A percentile compares a stretch with the other conserved stretches of the same genome.
These are phyloP conservation scores for Trichoderma orchidacearum DNA, from an alignment of 495 filamentous ascomycete genomes.

Conservation along the genomic window DNA sequence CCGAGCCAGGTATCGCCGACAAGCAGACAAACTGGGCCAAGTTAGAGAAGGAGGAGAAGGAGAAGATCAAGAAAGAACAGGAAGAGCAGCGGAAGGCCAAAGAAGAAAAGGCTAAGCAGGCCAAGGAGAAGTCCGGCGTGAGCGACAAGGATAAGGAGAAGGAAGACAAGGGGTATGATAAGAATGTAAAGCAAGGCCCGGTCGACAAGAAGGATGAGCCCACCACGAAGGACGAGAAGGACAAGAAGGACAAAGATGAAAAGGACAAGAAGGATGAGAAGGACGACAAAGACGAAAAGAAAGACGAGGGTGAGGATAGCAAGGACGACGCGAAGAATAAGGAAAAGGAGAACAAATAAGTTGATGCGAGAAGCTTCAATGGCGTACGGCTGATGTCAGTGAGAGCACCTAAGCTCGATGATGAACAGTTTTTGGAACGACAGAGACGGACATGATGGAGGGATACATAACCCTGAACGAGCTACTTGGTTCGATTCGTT, in stretches of 20 bases:
- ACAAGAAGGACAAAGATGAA: background rate
- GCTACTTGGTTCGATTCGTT: too few relatives aligned
- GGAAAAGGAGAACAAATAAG: slow-evolving; percentile 5
- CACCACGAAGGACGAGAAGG: slow-evolving; percentile 3
- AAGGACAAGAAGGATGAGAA: background rate
- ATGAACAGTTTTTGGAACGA: too few relatives aligned
- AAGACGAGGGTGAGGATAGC: background rate
- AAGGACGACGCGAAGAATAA: slow-evolving; percentile 4
- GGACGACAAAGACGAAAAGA: background rate
- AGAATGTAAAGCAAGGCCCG: background rate
- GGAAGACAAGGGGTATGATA: slow-evolving; percentile 8
- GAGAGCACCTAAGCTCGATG: too few relatives aligned
- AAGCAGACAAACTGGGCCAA: slow-evolving; percentile 22
- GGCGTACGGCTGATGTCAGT: too few relatives aligned
- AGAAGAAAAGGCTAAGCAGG: slow-evolving; percentile 6
- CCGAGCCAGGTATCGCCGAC: slow-evolving; percentile 32
- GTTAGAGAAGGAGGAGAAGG: slow-evolving; percentile 19
- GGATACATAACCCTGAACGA: too few relatives aligned
- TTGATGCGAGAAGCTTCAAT: too few relatives aligned
- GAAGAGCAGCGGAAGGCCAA: slow-evolving; percentile 19
- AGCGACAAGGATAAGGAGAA: slow-evolving; percentile 11
- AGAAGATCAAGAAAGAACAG: slow-evolving; percentile 16
- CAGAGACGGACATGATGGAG: too few relatives aligned
- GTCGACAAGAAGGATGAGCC: slow-evolving; percentile 5
- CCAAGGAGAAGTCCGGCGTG: slow-evolving; percentile 14